Evolutionary conservation across 306 rosid species (phyloP), one percentile per base, ranked within the genome.

Genomic region (Cucurbita maxima): DNA sequence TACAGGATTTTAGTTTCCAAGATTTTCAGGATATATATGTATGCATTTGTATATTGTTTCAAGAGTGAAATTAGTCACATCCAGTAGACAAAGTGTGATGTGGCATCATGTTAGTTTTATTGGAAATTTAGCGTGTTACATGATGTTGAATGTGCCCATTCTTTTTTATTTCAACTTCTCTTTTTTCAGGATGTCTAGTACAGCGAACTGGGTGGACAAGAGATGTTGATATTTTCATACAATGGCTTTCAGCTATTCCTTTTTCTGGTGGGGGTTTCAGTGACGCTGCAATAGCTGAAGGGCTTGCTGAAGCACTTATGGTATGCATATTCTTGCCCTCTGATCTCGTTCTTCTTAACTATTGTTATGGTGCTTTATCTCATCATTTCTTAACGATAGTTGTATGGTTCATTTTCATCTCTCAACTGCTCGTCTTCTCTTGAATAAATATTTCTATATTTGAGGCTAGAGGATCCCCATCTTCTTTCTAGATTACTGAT

Each of bases 281-380:
- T 85, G 97, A 94, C 55, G 95, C 86, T 70, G 99, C 99, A 74
- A 87, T 91, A 76, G 97, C 96, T n/a, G 99, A 94, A 86, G 99
- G 99, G 81, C 96, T 94, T 66, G 82, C 97, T 77, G 99, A 91
- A 85, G 97, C 97, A 79, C 75, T 94, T 52, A 89, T 91, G 99
- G 99, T 89, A 79, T 71, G 82, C n/a, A 20, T 73, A 22, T 73
- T 50, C 78, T 75, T 48, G 30, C 30, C 18, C 59, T 59, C 37
- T 48, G 71, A 8, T 48, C 19, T 51, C 30, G n/a, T 44, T 45
- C 18, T 5, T 20, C 25, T 45, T 3, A 45, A 25, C 22, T 58
- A 7, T 10, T 58, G 34, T 13, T 56, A n/a, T 55, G 43, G 54
- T 8, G 67, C 16, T 58, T 58, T 3, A 25, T 56, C 64, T 22